Conservation (phyloP, 345 rosid genomes). For the Salix caprea region DNA sequence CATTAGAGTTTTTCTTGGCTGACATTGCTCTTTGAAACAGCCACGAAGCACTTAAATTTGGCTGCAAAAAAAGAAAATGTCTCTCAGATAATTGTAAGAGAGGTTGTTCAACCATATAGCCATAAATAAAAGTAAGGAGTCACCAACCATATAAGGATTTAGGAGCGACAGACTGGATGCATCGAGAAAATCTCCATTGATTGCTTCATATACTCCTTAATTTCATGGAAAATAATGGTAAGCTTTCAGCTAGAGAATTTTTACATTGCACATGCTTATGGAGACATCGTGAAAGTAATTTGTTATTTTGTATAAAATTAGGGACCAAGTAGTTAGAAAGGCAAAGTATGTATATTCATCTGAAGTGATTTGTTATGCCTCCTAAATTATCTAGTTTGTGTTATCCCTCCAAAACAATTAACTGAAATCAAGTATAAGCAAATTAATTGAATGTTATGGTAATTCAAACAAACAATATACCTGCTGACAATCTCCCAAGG, state of each 20-base stretch:
- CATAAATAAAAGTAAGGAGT: slow-evolving; percentile 4
- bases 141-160: slow-evolving; percentile 87
- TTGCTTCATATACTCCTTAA: slow-evolving; percentile 78
- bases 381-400: not conserved
- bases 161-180: slow-evolving; percentile 73
- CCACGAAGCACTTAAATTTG: slow-evolving; percentile 91
- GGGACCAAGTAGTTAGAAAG: no score
- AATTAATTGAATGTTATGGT: not conserved
- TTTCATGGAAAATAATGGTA: slow-evolving; percentile 2
- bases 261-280: not conserved
- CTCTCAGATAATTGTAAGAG: not conserved
- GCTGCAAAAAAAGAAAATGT: slow-evolving; percentile 33
- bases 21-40: slow-evolving; percentile 96
- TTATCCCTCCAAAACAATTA: not conserved
- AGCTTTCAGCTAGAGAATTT: slow-evolving; percentile 1
- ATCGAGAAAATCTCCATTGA: slow-evolving; percentile 64
- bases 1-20: slow-evolving; percentile 56
- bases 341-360: not conserved
- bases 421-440: not conserved
- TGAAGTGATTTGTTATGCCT: not conserved
- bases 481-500: slow-evolving; percentile 73
- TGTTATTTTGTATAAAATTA: not conserved
- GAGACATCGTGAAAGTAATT: not conserved
- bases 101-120: not conserved
- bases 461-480: slow-evolving; percentile 31